Percentiles rank a stretch among this genome's conserved stretches.
Conservation (phyloP, 768 basidiomycete species). For the Holtermanniella nyarrowii region DNA sequence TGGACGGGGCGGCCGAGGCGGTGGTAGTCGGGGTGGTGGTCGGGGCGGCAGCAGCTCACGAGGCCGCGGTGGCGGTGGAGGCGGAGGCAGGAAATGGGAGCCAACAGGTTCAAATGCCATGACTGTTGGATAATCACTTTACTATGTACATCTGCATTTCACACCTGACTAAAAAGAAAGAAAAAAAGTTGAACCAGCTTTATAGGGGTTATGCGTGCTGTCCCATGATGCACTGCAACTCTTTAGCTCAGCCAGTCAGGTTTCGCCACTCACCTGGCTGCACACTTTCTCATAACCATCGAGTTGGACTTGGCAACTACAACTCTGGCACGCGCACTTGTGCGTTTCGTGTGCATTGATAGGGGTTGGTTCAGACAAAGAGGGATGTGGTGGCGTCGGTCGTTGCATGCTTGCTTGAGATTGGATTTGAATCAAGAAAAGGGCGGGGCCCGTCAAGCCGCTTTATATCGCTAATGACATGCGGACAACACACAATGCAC, state of each 20-base stretch:
- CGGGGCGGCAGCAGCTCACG: not conserved
- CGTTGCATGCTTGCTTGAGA: too few species aligned
- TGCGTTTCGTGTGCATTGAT: not conserved
- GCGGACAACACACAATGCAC: too few species aligned
- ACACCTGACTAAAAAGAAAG: too few species aligned
- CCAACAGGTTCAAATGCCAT: slow-evolving; percentile 34
- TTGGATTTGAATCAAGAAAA: not conserved
- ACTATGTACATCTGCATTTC: not conserved
- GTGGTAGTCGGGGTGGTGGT: slow-evolving; percentile 2
- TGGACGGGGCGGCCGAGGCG: slow-evolving; percentile 3
- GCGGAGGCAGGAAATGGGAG: slow-evolving; percentile 24
- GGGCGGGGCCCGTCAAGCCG: too few species aligned
- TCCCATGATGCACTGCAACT: not conserved
- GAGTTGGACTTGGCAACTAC: not conserved
- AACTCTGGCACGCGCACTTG: not conserved
- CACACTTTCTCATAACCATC: not conserved
- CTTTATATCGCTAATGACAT: too few species aligned
- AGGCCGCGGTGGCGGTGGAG: slow-evolving; percentile 4
- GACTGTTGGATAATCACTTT: slow-evolving; percentile 11
- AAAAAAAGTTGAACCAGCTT: too few species aligned
- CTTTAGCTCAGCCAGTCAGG: not conserved
- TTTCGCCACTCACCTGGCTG: not conserved
- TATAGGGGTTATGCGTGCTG: not conserved
- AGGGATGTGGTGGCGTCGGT: too few species aligned
- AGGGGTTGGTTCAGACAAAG: not conserved